phyloP scores from a whole-genome alignment of 805 yeast species.

The Kodamaea leandrae region DNA sequence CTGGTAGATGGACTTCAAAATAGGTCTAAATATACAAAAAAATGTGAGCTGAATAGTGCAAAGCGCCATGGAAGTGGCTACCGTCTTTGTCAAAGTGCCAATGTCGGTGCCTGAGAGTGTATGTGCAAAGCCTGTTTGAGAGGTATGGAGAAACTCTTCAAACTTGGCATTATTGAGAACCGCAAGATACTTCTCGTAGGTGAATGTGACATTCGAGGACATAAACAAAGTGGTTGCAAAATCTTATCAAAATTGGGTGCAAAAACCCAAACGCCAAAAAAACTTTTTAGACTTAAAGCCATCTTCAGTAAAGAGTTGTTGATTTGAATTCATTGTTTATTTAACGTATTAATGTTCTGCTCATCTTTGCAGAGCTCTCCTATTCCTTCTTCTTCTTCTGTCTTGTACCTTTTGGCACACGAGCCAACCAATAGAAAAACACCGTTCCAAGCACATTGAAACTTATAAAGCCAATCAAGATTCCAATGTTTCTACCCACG shows the following conservation, averaged over 20 bases:
- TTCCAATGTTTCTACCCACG: conserved; percentile 30
- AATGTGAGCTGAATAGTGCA: conserved; percentile 51
- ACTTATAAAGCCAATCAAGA: conserved; percentile 24
- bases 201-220: conserved; percentile 15
- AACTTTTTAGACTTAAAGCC: no score
- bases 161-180: conserved; percentile 15
- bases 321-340: no score
- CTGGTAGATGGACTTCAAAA: conserved; percentile 46
- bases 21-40: conserved; percentile 36
- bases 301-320: no score
- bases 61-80: conserved; percentile 51
- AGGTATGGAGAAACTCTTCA: conserved; percentile 45
- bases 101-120: conserved; percentile 56
- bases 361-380: not conserved
- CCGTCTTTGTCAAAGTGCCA: conserved; percentile 52
- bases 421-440: conserved; percentile 39
- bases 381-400: conserved; percentile 14
- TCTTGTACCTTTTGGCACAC: conserved; percentile 38
- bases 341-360: no score
- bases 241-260: no score
- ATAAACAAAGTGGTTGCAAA: not conserved
- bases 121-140: conserved; percentile 61
- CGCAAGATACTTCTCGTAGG: conserved; percentile 15
- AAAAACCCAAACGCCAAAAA: no score
- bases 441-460: conserved; percentile 27